A percentile compares a stretch with the other conserved stretches of the same genome.
Evolutionary conservation across 192 early-diverging fungal genomes (phyloP).

Genomic region (Linnemannia schmuckeri): DNA sequence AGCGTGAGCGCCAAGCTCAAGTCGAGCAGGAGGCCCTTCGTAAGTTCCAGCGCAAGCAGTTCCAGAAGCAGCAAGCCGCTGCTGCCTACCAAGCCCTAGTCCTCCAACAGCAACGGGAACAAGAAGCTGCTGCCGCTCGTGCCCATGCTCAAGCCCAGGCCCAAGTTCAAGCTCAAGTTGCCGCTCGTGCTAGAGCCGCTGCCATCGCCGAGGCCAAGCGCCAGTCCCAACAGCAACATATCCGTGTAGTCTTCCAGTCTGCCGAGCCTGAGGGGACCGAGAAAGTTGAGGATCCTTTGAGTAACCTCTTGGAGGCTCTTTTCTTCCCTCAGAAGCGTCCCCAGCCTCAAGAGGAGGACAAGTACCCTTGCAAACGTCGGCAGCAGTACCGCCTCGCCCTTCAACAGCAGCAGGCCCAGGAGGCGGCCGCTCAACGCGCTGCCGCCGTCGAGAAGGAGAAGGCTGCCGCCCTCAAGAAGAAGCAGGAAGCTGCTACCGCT

Average conservation of each 20-base stretch:
- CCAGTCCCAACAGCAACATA: neutral
- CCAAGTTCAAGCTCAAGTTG: neutral
- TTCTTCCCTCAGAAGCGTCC: slow-evolving; percentile 24
- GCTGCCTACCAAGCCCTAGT: slow-evolving; percentile 10
- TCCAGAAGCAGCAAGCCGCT: neutral
- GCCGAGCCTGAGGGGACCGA: slow-evolving; percentile 14
- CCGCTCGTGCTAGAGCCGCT: neutral
- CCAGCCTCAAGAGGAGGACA: slow-evolving; percentile 14
- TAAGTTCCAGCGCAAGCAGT: slow-evolving; percentile 4
- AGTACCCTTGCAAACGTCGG: slow-evolving; percentile 29
- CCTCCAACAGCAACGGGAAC: slow-evolving; percentile 1
- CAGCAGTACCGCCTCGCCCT: slow-evolving; percentile 8
- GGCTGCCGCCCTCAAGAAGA: neutral
- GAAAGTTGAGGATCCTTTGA: neutral
- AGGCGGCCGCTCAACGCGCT: neutral
- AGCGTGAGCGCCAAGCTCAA: slow-evolving; percentile 9
- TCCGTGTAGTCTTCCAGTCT: neutral
- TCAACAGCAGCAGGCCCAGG: neutral
- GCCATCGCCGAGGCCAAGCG: slow-evolving; percentile 5
- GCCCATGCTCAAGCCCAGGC: slow-evolving; percentile 10
- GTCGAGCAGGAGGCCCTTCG: neutral
- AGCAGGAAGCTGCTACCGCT: neutral
- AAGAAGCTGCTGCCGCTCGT: neutral
- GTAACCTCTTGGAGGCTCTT: slow-evolving; percentile 13
- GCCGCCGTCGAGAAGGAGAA: neutral